A percentile compares a stretch with the other conserved stretches of the same genome.
Evolutionary conservation across 2,329 filamentous ascomycete species (phyloP).

Genomic region (Coleophoma eucalyptorum): DNA sequence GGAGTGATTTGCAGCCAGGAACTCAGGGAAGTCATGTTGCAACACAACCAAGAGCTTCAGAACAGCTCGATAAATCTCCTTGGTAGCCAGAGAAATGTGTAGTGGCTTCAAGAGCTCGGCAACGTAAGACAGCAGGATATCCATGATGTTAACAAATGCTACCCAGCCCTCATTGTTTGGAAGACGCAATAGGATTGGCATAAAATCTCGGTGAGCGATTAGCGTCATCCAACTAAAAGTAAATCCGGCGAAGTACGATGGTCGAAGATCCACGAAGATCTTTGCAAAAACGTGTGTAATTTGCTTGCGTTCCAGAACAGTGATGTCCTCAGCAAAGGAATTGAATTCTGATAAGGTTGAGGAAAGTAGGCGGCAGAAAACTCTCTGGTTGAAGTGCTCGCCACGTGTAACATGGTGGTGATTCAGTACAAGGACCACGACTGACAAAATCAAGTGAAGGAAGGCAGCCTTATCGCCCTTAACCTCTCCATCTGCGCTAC

Average conservation of each 20-base stretch:
- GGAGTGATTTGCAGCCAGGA: conserved; percentile 82
- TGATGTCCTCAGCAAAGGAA: conserved; percentile 51
- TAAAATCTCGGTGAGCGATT: conserved; percentile 78
- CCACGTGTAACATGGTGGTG: conserved; percentile 79
- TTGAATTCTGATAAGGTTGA: conserved; percentile 75
- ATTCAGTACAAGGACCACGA: conserved; percentile 79
- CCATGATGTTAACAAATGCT: conserved; percentile 68
- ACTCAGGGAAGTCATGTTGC: conserved; percentile 93
- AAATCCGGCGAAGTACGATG: conserved; percentile 76
- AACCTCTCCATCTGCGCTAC: conserved; percentile 53
- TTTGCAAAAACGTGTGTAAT: conserved; percentile 70
- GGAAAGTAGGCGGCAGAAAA: conserved; percentile 89
- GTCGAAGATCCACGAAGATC: conserved; percentile 70
- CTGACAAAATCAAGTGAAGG: conserved; percentile 71
- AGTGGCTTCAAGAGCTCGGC: conserved; percentile 75
- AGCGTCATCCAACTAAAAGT: conserved; percentile 81
- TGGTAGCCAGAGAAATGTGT: conserved; percentile 64
- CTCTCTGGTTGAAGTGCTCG: conserved; percentile 79
- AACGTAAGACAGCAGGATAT: conserved; percentile 68
- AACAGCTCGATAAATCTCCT: conserved; percentile 80
- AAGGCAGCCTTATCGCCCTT: conserved; percentile 65
- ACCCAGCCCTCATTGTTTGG: conserved; percentile 71
- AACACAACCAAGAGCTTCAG: conserved; percentile 80
- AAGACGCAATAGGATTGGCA: conserved; percentile 71
- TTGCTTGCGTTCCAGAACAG: conserved; percentile 59